Evolutionary conservation across 2,329 filamentous ascomycete species (phyloP).

Genomic region (Fusarium mundagurra): DNA sequence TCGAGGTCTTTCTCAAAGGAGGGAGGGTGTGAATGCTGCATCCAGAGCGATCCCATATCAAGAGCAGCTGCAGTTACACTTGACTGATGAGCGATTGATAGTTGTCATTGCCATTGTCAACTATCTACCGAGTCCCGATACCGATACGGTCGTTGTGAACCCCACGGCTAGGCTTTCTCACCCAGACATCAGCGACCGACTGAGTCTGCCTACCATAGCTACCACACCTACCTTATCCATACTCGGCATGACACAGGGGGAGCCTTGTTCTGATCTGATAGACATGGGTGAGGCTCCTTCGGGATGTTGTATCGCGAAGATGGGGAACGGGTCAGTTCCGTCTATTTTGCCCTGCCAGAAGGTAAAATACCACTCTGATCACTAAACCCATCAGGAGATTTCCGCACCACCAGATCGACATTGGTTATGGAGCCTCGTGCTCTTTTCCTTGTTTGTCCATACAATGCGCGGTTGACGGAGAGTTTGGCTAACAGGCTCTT

Average conservation of each 20-base stretch:
- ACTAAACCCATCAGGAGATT: slow-evolving; percentile 16
- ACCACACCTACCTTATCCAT: not conserved
- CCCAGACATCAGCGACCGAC: not conserved
- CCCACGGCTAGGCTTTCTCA: slow-evolving; percentile 43
- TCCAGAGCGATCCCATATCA: slow-evolving; percentile 33
- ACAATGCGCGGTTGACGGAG: not conserved
- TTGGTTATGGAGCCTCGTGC: slow-evolving; percentile 26
- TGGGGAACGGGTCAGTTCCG: slow-evolving; percentile 37
- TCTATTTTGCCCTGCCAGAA: slow-evolving; percentile 25
- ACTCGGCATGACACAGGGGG: slow-evolving; percentile 41
- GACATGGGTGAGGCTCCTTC: slow-evolving; percentile 14
- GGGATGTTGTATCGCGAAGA: slow-evolving; percentile 7
- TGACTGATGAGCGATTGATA: not conserved
- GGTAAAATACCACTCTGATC: not conserved
- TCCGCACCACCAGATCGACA: slow-evolving; percentile 34
- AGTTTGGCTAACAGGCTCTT: slow-evolving; percentile 9
- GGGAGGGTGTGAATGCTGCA: slow-evolving; percentile 30
- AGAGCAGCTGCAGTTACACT: not conserved
- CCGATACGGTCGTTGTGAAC: slow-evolving; percentile 13
- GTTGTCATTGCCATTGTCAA: not conserved
- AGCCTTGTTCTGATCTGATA: slow-evolving; percentile 21
- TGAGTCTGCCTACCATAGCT: slow-evolving; percentile 29
- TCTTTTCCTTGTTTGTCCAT: slow-evolving; percentile 1
- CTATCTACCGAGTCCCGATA: slow-evolving; percentile 13
- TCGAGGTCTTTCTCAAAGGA: slow-evolving; percentile 19